These are phyloP conservation scores for Jasminum sambac DNA, from an alignment of 257 asterid genomes.

Conservation along the genomic window DNA sequence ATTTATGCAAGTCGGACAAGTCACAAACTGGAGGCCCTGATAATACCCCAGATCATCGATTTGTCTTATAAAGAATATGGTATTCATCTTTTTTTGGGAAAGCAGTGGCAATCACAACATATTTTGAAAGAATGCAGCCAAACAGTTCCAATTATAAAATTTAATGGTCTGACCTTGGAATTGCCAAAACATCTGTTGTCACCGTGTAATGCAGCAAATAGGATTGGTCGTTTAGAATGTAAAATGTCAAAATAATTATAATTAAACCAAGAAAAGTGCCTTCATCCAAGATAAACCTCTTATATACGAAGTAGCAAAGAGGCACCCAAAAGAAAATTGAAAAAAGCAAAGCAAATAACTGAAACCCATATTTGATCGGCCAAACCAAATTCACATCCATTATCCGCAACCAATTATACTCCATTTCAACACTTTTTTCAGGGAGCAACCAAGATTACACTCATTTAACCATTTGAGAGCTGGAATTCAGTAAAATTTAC, in stretches of 20 bases:
- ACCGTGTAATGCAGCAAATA: background rate
- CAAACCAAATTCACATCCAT: background rate
- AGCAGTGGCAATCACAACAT: background rate
- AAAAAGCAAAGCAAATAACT: background rate
- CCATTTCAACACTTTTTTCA: background rate
- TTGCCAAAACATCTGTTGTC: background rate
- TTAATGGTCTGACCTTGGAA: background rate
- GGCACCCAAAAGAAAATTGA: background rate
- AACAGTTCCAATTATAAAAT: background rate
- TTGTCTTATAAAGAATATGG: background rate
- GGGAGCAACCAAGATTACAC: background rate
- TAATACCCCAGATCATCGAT: background rate
- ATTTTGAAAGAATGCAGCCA: background rate
- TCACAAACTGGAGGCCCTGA: background rate
- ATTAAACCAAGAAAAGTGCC: background rate
- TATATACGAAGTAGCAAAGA: background rate
- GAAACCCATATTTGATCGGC: background rate
- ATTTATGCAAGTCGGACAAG: background rate
- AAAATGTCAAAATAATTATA: background rate
- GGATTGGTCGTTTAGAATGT: background rate
- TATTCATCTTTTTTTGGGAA: background rate
- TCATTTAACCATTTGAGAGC: slow-evolving; percentile 15
- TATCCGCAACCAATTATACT: background rate
- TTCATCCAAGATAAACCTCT: background rate
- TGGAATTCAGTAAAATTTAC: slow-evolving; percentile 11